These are phyloP conservation scores for Petunia secreta DNA, from an alignment of 257 asterid genomes.

Conservation along the genomic window DNA sequence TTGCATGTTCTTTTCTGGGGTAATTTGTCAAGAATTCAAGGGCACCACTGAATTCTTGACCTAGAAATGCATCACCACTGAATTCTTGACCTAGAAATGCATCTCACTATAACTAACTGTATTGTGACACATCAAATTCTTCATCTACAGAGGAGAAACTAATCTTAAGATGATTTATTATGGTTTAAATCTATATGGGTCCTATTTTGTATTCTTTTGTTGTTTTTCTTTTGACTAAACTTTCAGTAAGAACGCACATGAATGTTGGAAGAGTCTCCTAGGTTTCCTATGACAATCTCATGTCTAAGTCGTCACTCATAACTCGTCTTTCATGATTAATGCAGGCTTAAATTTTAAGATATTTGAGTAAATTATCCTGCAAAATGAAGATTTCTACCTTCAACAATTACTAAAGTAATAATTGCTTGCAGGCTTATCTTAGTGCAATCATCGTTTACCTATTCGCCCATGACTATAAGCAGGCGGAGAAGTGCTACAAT, in stretches of 20 bases:
- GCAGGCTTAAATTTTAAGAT: background rate
- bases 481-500: conserved; percentile 94
- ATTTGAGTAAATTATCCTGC: background rate
- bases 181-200: background rate
- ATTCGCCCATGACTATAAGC: conserved; percentile 86
- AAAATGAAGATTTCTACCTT: conserved; percentile 14
- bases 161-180: background rate
- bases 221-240: background rate
- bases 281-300: background rate
- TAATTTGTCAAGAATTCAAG: too few relatives aligned
- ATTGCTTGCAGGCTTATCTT: conserved; percentile 84
- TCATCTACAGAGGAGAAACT: background rate
- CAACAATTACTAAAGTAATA: conserved; percentile 14
- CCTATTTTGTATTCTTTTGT: background rate
- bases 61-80: too few relatives aligned
- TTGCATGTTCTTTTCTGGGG: too few relatives aligned
- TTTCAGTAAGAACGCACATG: background rate
- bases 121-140: background rate
- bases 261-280: background rate
- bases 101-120: too few relatives aligned
- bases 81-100: too few relatives aligned
- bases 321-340: background rate
- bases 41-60: too few relatives aligned
- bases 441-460: conserved; percentile 95
- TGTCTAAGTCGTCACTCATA: background rate